Base-by-base conservation (phyloP, 2,329 filamentous ascomycete species). In the Fusarium pseudoanthophilum region DNA sequence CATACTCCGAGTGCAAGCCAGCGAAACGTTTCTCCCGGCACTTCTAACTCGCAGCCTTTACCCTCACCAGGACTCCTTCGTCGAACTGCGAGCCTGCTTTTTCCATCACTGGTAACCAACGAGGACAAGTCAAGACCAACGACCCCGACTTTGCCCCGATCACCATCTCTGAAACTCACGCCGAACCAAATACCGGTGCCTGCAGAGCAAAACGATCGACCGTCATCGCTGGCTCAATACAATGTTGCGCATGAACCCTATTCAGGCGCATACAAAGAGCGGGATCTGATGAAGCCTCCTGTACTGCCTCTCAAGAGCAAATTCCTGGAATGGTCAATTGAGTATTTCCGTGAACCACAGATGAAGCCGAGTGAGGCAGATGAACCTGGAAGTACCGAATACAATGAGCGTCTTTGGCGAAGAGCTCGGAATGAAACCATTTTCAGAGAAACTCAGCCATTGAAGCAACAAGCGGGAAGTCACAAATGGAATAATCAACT, bases 301-400 rank as follows among this genome's bases (percentile, higher is more conserved):
- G 83, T 82, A 18, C 87, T 98, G 34, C 96, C 96, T 3, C 82
- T 99, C 24, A 88, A 89, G 67, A 97, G 95, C 80, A 91, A 88
- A 14, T 97, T 98, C 82, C 87, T 97, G 71, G 94, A 97, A 72
- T 99, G 95, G 95, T 97, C 95, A 8, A 95, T 96, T 49, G 95
- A 95, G 82, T 98, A 99, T 81, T 99, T 98, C 87, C 93, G 95
- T 36, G 95, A 98, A 81, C 96, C 96, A 37, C 96, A 99, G 82
- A 98, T 99, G 96, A 97, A 96, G 80, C 92, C 94, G 7, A 95
- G 93, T 65, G 96, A 99, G 80, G 93, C 95, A 30, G 96, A 99
- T 77, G 96, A 99, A 79, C 96, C 96, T 20, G 96, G 96, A 39
- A 98, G 95, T 78, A 93, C 93, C 21, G 95, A 98, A 81, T 99